Conservation (phyloP, 257 asterid genomes). For the Haberlea rhodopensis region DNA sequence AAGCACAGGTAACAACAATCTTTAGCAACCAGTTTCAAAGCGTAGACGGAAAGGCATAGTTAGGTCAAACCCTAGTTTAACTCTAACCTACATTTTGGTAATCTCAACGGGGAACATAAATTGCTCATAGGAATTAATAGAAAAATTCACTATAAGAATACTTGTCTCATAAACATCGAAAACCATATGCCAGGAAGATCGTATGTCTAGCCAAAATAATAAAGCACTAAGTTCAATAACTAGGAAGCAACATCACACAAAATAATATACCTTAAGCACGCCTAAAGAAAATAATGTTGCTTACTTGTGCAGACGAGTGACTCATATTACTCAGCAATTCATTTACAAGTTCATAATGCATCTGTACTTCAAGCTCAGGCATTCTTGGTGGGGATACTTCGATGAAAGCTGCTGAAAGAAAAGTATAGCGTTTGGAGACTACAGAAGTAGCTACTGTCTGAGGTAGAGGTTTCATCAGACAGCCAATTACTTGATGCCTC, state of each 20-base stretch:
- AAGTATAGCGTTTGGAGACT: slow-evolving; percentile 84
- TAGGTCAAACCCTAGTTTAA: neutral
- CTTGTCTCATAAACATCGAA: slow-evolving; percentile 10
- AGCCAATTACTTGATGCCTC: slow-evolving; percentile 77
- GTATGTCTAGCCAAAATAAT: slow-evolving; percentile 3
- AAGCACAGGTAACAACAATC: neutral
- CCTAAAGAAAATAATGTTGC: slow-evolving; percentile 27
- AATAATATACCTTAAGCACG: slow-evolving; percentile 9
- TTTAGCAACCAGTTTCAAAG: slow-evolving; percentile 3
- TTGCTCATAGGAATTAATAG: neutral
- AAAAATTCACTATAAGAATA: slow-evolving; percentile 10
- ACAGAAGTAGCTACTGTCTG: slow-evolving; percentile 70
- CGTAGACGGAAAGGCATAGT: neutral
- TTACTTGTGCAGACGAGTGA: slow-evolving; percentile 96
- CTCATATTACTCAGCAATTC: slow-evolving; percentile 86
- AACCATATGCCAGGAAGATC: slow-evolving; percentile 4
- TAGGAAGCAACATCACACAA: slow-evolving; percentile 9
- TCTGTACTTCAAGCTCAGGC: slow-evolving; percentile 59
- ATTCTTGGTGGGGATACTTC: slow-evolving; percentile 83
- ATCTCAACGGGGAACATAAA: slow-evolving; percentile 12
- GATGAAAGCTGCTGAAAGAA: slow-evolving; percentile 85
- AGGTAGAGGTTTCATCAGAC: slow-evolving; percentile 82
- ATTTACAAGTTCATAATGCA: slow-evolving; percentile 74
- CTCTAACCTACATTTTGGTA: slow-evolving; percentile 3
- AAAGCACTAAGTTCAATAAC: slow-evolving; percentile 11